Percentiles rank a stretch among this genome's conserved stretches.
Evolutionary conservation across 306 rosid species (phyloP).

Genomic region (Geum urbanum): DNA sequence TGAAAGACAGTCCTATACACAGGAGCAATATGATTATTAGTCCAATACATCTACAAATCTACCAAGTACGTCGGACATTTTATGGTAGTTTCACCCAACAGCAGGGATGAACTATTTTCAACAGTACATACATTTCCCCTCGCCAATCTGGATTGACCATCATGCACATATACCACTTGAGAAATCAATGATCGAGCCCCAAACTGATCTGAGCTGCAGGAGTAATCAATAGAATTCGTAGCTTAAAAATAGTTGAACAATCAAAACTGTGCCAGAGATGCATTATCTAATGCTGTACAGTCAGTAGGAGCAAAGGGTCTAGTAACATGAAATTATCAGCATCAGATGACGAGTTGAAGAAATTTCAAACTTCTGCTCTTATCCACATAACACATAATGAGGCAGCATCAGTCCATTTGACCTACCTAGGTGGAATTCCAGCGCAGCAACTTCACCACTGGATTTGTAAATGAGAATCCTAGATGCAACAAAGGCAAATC

Average conservation of each 20-base stretch:
- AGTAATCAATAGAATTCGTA: background rate
- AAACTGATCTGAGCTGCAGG: conserved; percentile 18
- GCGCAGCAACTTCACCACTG: conserved; percentile 21
- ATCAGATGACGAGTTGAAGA: conserved; percentile 21
- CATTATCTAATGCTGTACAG: background rate
- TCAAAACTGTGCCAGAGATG: conserved; percentile 11
- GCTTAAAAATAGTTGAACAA: conserved; percentile 19
- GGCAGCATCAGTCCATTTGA: background rate
- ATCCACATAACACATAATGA: conserved; percentile 13
- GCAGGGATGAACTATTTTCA: conserved; percentile 6
- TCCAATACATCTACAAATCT: conserved; percentile 26
- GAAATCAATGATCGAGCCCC: background rate
- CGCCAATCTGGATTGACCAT: background rate
- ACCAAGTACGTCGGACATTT: conserved; percentile 10
- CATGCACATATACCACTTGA: background rate
- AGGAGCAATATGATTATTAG: conserved; percentile 19
- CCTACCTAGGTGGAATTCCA: background rate
- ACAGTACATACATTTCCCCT: conserved; percentile 6
- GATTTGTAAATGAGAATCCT: conserved; percentile 17
- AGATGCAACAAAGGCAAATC: conserved; percentile 29
- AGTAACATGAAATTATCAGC: conserved; percentile 22
- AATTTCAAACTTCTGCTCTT: conserved; percentile 10
- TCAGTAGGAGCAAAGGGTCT: conserved; percentile 5
- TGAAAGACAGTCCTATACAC: conserved; percentile 15
- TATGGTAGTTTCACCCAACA: conserved; percentile 19